These are phyloP conservation scores for Colletotrichum sp. DNA, from an alignment of 2,329 filamentous ascomycete genomes.

Conservation along the genomic window DNA sequence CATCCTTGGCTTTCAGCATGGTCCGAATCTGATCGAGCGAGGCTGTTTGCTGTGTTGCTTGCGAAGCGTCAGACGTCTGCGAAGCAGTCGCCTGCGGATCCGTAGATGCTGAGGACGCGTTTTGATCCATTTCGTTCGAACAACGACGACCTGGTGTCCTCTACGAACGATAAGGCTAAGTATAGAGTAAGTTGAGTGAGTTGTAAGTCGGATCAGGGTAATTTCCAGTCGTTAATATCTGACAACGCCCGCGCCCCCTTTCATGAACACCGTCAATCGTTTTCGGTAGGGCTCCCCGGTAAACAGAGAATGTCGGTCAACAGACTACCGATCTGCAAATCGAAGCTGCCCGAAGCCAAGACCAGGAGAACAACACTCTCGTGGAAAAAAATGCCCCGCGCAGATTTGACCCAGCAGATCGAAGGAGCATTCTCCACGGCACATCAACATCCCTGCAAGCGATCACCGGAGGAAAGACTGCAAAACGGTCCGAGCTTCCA, in stretches of 20 bases:
- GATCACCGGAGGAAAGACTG: background rate
- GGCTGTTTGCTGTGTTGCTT: conserved; percentile 14
- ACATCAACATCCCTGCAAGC: conserved; percentile 6
- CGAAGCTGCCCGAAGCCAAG: background rate
- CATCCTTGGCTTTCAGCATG: conserved; percentile 64
- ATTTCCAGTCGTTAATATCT: background rate
- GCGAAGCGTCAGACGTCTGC: background rate
- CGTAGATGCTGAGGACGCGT: background rate
- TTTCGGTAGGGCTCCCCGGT: background rate
- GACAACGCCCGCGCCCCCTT: background rate
- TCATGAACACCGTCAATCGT: background rate
- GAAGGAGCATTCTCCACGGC: background rate
- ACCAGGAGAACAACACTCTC: background rate
- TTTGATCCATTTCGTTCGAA: background rate
- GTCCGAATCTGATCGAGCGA: conserved; percentile 56
- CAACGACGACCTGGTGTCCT: background rate
- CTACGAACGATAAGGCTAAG: background rate
- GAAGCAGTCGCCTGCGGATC: background rate
- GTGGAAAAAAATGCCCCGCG: conserved; percentile 19
- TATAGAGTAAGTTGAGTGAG: background rate
- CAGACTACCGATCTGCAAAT: background rate
- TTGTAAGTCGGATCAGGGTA: background rate
- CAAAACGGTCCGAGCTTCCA: background rate
- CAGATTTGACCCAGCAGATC: conserved; percentile 15
- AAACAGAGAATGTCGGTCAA: background rate